These are phyloP conservation scores for Senna tora DNA, from an alignment of 306 rosid genomes.

Conservation along the genomic window DNA sequence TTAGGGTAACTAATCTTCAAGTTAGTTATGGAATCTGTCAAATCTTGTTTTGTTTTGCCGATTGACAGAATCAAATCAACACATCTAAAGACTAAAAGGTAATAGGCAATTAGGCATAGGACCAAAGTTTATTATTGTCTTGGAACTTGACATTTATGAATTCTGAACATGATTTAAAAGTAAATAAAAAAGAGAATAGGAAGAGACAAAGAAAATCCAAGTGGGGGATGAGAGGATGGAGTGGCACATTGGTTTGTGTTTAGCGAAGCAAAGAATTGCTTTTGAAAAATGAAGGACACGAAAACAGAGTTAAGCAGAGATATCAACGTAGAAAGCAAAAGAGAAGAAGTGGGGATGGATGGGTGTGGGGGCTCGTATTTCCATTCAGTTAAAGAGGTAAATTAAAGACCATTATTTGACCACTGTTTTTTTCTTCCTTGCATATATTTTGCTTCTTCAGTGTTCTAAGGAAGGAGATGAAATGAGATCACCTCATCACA, in stretches of 20 bases:
- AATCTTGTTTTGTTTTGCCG: conserved; percentile 13
- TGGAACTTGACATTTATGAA: conserved; percentile 1
- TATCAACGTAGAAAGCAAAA: conserved; percentile 2
- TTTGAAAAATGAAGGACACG: neutral
- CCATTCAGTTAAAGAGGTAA: neutral
- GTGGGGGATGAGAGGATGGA: neutral
- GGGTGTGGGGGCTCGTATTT: neutral
- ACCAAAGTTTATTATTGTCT: conserved; percentile 1
- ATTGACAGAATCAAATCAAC: neutral
- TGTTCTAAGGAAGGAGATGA: neutral
- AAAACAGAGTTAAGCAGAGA: conserved; percentile 9
- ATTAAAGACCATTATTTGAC: neutral
- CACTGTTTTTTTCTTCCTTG: neutral
- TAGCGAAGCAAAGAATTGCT: neutral
- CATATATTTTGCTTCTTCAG: neutral
- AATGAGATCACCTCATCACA: too few species aligned
- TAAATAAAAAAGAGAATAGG: neutral
- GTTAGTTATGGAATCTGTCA: conserved; percentile 28
- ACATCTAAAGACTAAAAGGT: neutral
- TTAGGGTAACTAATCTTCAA: neutral
- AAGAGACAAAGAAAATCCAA: conserved; percentile 3
- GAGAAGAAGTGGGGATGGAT: neutral
- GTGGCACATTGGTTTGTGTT: neutral
- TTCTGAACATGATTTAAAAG: neutral
- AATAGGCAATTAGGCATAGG: neutral